Evolutionary conservation across 2,329 filamentous ascomycete species (phyloP), one percentile per base, ranked within the genome.

Genomic region (Monilinia aucupariae): DNA sequence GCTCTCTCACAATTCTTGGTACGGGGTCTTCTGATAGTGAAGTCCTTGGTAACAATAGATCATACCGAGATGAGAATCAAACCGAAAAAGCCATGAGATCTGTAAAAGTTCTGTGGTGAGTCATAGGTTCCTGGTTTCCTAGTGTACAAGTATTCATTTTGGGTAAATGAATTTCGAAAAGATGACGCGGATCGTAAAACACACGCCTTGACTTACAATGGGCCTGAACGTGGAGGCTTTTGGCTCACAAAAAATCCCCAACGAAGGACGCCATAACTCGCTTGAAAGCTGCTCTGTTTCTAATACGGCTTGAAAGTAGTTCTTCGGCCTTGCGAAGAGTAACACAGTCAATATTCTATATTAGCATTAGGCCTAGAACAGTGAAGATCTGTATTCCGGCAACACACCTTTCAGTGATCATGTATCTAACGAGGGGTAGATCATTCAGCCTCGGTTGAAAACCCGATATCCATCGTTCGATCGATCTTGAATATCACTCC

Each of bases 401-500:
- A 54, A 56, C 54, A n/a, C 34, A 56, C 54, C 54, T 47, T 22
- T 56, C 5, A 25, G 47, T 25, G 30, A 25, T 56, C 41, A 34
- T 34, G 13, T 56, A 34, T 34, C 54, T 13, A 56, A 34, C 25
- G 41, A 20, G 30, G 41, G 15, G 52, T 13, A 12, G 2, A 15
- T 39, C 22, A 5, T 37, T n/a, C 25, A 48, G 34, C 43, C 45
- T 39, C 32, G 32, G 45, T 50, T 37, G 39, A 25, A 34, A 15
- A 12, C 25, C 17, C 22, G 20, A 34, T 17, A 8, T 17, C 41
- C 32, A 43, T 27, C 20, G 37, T 37, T 32, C 22, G 25, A 13
- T 50, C 43, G 32, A 30, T 56, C 27, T 27, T 6, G 30, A n/a
- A 47, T 4, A 54, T 58, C n/a, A 65, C 54, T 69, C 80, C 71